Percentiles rank a stretch among this genome's conserved stretches.
These are phyloP conservation scores for Globisporangium polare DNA, from an alignment of 352 stramenopile species.

Conservation along the genomic window DNA sequence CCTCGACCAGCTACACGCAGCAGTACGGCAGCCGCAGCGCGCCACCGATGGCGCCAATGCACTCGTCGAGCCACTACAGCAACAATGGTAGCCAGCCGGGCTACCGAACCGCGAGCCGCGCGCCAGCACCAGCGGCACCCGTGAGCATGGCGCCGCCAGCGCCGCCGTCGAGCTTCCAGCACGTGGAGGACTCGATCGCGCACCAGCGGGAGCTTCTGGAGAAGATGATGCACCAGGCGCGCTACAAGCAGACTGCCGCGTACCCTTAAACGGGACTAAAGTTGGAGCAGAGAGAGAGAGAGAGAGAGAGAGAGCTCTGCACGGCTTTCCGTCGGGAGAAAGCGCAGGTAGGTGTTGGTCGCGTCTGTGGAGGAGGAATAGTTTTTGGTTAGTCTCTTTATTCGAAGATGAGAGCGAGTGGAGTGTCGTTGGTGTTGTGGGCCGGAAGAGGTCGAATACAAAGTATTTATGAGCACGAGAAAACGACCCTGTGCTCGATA, in stretches of 20 bases:
- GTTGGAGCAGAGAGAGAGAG: neutral
- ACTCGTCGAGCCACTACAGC: neutral
- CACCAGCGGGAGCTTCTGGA: constrained; percentile 58
- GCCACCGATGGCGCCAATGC: neutral
- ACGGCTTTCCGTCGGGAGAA: constrained; percentile 9
- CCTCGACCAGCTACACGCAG: neutral
- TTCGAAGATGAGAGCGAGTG: too few species aligned
- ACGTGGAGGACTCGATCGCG: constrained; percentile 59
- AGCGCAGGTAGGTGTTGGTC: too few species aligned
- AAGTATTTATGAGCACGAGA: neutral
- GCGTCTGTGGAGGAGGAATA: neutral
- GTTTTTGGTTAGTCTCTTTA: neutral
- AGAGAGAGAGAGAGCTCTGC: neutral
- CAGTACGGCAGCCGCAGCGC: constrained; percentile 8
- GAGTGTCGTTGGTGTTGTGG: too few species aligned
- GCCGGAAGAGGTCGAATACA: neutral
- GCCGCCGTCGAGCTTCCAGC: constrained; percentile 22
- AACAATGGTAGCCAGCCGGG: neutral
- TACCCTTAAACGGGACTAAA: too few species aligned
- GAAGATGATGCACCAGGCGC: constrained; percentile 59
- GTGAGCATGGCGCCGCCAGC: neutral
- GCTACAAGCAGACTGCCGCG: constrained; percentile 20
- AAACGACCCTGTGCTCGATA: too few species aligned
- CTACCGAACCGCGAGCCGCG: neutral
- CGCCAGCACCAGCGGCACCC: neutral